Conservation (phyloP, 2,329 filamentous ascomycete genomes). For the Hymenoscyphus linearis region DNA sequence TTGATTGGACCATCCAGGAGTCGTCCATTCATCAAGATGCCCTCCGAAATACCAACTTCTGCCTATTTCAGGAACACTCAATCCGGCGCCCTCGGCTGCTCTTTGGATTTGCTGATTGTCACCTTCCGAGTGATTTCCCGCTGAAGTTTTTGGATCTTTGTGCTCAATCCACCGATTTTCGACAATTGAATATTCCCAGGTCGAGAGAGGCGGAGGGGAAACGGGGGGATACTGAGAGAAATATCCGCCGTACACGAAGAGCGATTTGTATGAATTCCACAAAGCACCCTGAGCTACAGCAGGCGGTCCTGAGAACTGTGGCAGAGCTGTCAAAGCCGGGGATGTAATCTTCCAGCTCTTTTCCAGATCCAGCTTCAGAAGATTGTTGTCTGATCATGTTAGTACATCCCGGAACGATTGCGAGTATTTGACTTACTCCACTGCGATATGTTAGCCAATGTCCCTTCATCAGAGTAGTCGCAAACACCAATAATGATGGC, state of each 20-base stretch:
- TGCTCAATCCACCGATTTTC: slow-evolving; percentile 57
- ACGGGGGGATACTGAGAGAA: slow-evolving; percentile 59
- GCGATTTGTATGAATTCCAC: slow-evolving; percentile 65
- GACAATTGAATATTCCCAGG: slow-evolving; percentile 65
- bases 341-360: slow-evolving; percentile 64
- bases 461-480: too few relatives aligned
- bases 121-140: slow-evolving; percentile 56
- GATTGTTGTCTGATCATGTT: slow-evolving; percentile 56
- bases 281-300: slow-evolving; percentile 68
- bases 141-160: slow-evolving; percentile 53
- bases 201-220: slow-evolving; percentile 52
- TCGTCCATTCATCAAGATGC: slow-evolving; percentile 57
- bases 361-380: slow-evolving; percentile 66
- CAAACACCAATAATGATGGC: too few relatives aligned
- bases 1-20: slow-evolving; percentile 61
- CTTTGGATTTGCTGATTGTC: slow-evolving; percentile 56
- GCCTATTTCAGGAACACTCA: slow-evolving; percentile 64
- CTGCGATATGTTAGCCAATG: too few relatives aligned
- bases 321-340: slow-evolving; percentile 57
- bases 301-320: slow-evolving; percentile 63
- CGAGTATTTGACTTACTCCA: background rate
- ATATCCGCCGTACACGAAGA: slow-evolving; percentile 71
- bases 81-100: slow-evolving; percentile 67
- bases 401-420: background rate
- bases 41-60: slow-evolving; percentile 76